Percentiles rank a stretch among this genome's conserved stretches.
Evolutionary conservation across 139 green algal genomes (phyloP).

Genomic region (Gonium pectorale): DNA sequence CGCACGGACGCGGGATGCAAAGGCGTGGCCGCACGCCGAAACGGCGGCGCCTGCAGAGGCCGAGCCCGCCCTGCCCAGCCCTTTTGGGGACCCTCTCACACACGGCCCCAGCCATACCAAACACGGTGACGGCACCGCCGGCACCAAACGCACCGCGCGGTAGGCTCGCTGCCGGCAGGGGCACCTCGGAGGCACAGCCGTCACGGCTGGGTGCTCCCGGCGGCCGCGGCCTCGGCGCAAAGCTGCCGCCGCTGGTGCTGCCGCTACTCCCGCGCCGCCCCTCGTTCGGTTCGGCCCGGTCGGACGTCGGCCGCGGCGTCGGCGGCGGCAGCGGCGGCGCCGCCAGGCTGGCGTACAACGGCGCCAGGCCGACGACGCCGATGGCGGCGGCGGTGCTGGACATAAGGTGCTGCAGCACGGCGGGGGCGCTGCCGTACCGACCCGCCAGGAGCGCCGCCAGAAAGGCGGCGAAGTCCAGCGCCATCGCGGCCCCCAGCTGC

Average conservation of each 20-base stretch:
- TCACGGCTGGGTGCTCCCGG: background rate
- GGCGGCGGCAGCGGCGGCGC: background rate
- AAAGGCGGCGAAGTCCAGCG: slow-evolving; percentile 34
- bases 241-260: slow-evolving; percentile 1
- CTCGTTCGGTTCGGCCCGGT: background rate
- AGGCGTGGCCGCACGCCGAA: too few species aligned
- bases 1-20: too few species aligned
- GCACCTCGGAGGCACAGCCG: too few species aligned
- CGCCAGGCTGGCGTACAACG: background rate
- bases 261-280: background rate
- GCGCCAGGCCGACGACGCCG: slow-evolving; percentile 5
- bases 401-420: slow-evolving; percentile 9
- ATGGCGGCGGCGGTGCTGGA: background rate
- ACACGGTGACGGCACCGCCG: too few species aligned
- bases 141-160: background rate
- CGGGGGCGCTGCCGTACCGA: background rate
- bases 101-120: too few species aligned
- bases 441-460: background rate
- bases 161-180: background rate
- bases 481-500: background rate
- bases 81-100: too few species aligned
- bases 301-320: too few species aligned
- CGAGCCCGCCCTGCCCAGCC: too few species aligned
- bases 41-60: too few species aligned
- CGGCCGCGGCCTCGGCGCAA: background rate